A percentile compares a stretch with the other conserved stretches of the same genome.
phyloP scores from a whole-genome alignment of 257 asterid species.

The Salvia splendens region DNA sequence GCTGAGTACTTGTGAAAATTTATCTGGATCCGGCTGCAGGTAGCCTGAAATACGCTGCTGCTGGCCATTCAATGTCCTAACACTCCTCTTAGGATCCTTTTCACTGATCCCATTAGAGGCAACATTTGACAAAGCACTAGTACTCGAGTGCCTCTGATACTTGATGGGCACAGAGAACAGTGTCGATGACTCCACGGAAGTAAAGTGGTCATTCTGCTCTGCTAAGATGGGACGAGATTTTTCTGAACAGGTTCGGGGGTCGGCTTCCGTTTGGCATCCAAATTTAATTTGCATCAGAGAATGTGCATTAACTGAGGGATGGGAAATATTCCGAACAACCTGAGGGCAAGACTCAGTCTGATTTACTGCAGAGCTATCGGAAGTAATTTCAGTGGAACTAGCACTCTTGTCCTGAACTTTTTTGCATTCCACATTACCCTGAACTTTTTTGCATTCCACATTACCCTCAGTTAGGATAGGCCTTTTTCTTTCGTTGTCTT shows the following conservation, averaged over 20 bases:
- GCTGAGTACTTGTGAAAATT: constrained; percentile 49
- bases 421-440: constrained; percentile 29
- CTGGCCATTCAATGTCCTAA: constrained; percentile 38
- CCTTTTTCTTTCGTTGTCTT: constrained; percentile 37
- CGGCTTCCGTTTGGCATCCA: constrained; percentile 40
- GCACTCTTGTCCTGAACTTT: constrained; percentile 36
- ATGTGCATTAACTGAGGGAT: constrained; percentile 32
- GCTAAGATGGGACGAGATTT: constrained; percentile 38
- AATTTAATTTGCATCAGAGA: constrained; percentile 37
- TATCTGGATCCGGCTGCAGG: constrained; percentile 42
- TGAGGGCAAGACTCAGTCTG: constrained; percentile 32
- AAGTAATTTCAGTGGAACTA: constrained; percentile 35
- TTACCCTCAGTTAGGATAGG: constrained; percentile 34
- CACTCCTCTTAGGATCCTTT: constrained; percentile 38
- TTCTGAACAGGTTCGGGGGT: constrained; percentile 33
- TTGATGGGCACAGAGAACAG: constrained; percentile 49
- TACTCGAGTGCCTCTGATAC: constrained; percentile 44
- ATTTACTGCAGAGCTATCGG: constrained; percentile 29
- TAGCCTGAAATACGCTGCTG: constrained; percentile 41
- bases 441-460: constrained; percentile 32
- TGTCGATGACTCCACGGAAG: constrained; percentile 41
- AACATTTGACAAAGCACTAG: constrained; percentile 34
- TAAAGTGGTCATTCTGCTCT: constrained; percentile 38
- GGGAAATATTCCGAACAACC: constrained; percentile 31
- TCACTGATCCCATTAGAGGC: constrained; percentile 34